Percentiles rank a stretch among this genome's conserved stretches.
These are phyloP conservation scores for Rubia occidens DNA, from an alignment of 305 asterid species.

Conservation along the genomic window DNA sequence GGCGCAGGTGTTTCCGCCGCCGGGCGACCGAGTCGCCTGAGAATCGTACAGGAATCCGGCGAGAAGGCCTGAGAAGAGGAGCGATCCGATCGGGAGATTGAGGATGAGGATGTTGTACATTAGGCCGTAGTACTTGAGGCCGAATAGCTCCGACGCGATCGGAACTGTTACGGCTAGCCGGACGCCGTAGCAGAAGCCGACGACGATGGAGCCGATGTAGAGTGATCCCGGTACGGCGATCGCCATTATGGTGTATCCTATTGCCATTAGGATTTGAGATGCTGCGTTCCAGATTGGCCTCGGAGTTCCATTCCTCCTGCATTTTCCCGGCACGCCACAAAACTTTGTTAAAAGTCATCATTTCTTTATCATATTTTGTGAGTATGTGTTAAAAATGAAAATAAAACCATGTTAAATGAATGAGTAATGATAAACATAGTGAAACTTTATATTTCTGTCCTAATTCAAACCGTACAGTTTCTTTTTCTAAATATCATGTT, in stretches of 20 bases:
- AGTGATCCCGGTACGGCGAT: constrained; percentile 82
- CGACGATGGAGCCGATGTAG: constrained; percentile 63
- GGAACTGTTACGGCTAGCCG: constrained; percentile 77
- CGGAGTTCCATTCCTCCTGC: constrained; percentile 62
- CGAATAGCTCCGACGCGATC: constrained; percentile 83
- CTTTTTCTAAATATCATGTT: no score
- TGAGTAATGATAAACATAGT: no score
- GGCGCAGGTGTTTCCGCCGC: constrained; percentile 65
- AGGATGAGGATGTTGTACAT: constrained; percentile 76
- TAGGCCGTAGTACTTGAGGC: constrained; percentile 72
- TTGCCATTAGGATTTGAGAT: constrained; percentile 72
- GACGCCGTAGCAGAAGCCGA: constrained; percentile 82
- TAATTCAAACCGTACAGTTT: no score
- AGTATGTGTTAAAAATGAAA: no score
- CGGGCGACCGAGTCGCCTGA: constrained; percentile 44
- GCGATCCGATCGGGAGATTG: constrained; percentile 81
- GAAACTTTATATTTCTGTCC: no score
- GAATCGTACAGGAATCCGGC: constrained; percentile 71
- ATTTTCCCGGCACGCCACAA: no score
- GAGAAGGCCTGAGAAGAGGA: constrained; percentile 81
- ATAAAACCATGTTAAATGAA: no score
- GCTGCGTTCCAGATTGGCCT: constrained; percentile 93
- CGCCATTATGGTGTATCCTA: constrained; percentile 64
- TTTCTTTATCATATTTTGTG: no score
- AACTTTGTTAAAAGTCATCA: no score